Evolutionary conservation across 2,329 filamentous ascomycete species (phyloP).

Genomic region (Tolypocladium nubicola): DNA sequence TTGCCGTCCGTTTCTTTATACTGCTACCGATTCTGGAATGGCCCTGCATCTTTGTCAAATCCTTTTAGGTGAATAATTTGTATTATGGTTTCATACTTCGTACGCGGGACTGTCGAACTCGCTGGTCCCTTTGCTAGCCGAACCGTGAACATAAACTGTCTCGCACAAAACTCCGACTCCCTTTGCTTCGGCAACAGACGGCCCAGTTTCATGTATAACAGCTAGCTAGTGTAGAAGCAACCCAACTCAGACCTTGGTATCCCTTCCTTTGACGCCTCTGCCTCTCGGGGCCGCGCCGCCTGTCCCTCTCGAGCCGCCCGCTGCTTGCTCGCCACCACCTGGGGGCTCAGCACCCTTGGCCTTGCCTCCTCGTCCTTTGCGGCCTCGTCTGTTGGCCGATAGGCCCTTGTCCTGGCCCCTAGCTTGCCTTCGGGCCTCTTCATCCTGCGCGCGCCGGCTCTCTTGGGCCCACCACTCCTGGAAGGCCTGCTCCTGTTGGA

Average conservation of each 20-base stretch:
- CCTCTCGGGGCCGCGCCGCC: conserved; percentile 3
- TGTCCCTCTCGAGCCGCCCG: conserved; percentile 5
- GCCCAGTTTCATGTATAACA: not conserved
- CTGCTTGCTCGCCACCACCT: conserved; percentile 8
- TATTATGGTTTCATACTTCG: not conserved
- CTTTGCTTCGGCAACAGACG: not conserved
- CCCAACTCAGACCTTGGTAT: not conserved
- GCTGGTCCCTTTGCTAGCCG: not conserved
- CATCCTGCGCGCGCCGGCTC: conserved; percentile 58
- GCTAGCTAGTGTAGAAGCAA: not conserved
- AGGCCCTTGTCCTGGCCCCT: conserved; percentile 29
- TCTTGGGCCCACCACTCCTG: conserved; percentile 95
- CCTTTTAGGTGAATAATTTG: not conserved
- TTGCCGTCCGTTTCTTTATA: not conserved
- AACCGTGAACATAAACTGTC: not conserved
- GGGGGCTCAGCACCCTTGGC: conserved; percentile 7
- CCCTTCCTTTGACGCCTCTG: conserved; percentile 4
- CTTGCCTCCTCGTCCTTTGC: conserved; percentile 17
- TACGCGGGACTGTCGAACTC: not conserved
- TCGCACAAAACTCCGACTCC: not conserved
- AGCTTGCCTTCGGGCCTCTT: conserved; percentile 34
- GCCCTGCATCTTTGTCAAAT: not conserved
- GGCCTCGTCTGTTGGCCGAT: conserved; percentile 17
- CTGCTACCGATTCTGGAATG: not conserved
- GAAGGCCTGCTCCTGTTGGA: conserved; percentile 94